Conservation (phyloP, 2,329 filamentous ascomycete species). For the Bipolaris gigantea region DNA sequence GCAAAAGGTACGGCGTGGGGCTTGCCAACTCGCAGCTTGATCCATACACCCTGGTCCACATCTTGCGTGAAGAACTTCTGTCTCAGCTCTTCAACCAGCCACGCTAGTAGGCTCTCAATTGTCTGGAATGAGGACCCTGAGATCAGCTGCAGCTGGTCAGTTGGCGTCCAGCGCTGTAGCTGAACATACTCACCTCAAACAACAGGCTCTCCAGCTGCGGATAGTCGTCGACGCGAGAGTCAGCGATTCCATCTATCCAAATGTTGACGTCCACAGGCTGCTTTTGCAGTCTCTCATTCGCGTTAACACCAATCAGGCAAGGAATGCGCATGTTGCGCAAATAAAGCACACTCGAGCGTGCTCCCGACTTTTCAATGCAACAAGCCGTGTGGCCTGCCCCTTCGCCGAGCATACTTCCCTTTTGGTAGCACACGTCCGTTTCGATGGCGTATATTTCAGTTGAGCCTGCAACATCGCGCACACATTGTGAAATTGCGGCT, state of each 20-base stretch:
- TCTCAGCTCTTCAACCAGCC: conserved; percentile 47
- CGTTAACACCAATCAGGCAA: conserved; percentile 71
- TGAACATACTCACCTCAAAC: conserved; percentile 57
- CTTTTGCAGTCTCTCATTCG: conserved; percentile 66
- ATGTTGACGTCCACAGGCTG: conserved; percentile 68
- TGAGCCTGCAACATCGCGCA: conserved; percentile 30
- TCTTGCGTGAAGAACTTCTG: conserved; percentile 41
- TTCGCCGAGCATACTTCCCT: conserved; percentile 67
- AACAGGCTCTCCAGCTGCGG: conserved; percentile 61
- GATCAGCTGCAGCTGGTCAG: conserved; percentile 43
- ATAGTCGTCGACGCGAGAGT: conserved; percentile 54
- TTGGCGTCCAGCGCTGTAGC: neutral
- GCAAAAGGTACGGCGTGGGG: conserved; percentile 73
- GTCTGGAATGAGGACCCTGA: conserved; percentile 51
- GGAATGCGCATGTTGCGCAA: conserved; percentile 64
- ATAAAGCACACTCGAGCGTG: conserved; percentile 46
- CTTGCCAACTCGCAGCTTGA: conserved; percentile 69
- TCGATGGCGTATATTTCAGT: conserved; percentile 47
- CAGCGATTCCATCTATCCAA: conserved; percentile 59
- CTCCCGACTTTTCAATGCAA: conserved; percentile 24
- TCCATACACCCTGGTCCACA: conserved; percentile 49
- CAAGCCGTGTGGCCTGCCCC: conserved; percentile 56
- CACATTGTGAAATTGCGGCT: conserved; percentile 15
- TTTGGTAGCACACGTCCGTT: conserved; percentile 63
- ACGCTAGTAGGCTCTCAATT: conserved; percentile 49